Evolutionary conservation across 2,329 filamentous ascomycete genomes (phyloP).

Genomic region (Calonectria pseudoreteaudii): DNA sequence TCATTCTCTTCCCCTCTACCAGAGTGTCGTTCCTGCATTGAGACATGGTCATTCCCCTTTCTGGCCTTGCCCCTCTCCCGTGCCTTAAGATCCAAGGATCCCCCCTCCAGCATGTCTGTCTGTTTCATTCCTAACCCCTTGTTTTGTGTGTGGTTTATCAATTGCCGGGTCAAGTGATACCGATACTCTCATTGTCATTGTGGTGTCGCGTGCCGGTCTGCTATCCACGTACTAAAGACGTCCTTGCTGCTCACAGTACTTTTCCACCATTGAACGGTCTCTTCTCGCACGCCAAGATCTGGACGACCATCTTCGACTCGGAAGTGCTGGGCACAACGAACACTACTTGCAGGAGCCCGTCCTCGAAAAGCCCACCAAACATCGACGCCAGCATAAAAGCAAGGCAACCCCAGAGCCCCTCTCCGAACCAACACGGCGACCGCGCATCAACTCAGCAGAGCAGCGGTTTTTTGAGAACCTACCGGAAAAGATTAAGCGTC

Average conservation of each 20-base stretch:
- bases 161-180: conserved; percentile 17
- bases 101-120: conserved; percentile 31
- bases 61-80: conserved; percentile 38
- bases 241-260: conserved; percentile 65
- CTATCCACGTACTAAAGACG: conserved; percentile 33
- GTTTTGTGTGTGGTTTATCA: conserved; percentile 16
- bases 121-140: conserved; percentile 13
- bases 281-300: conserved; percentile 67
- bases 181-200: conserved; percentile 10
- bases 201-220: conserved; percentile 8
- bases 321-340: conserved; percentile 36
- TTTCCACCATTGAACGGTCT: conserved; percentile 78
- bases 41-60: conserved; percentile 52
- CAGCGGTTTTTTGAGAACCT: conserved; percentile 76
- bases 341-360: conserved; percentile 21
- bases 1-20: conserved; percentile 36
- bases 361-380: conserved; percentile 27
- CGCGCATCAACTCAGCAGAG: conserved; percentile 63
- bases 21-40: conserved; percentile 51
- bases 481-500: conserved; percentile 78
- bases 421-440: conserved; percentile 37
- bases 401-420: conserved; percentile 34
- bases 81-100: conserved; percentile 40
- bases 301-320: conserved; percentile 28
- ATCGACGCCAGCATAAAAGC: conserved; percentile 31